Conservation (phyloP, 2,329 filamentous ascomycete genomes). For the Hypoxylon sp. region DNA sequence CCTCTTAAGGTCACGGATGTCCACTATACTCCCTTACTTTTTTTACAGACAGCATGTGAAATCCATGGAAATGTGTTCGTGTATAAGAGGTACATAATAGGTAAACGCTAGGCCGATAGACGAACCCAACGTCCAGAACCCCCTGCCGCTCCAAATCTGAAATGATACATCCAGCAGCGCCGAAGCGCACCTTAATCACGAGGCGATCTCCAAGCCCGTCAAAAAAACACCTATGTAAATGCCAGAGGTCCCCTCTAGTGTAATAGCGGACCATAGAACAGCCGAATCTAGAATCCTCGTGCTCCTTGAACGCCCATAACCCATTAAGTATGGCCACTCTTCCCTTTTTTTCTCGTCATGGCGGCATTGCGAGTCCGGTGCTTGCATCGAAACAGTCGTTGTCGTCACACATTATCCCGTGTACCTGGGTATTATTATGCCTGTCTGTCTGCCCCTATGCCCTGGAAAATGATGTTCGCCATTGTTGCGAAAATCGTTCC, state of each 20-base stretch:
- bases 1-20: slow-evolving; percentile 1
- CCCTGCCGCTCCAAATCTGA: slow-evolving; percentile 16
- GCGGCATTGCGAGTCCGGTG: slow-evolving; percentile 33
- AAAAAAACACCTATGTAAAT: slow-evolving; percentile 49
- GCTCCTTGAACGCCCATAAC: slow-evolving; percentile 44
- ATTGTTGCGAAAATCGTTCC: slow-evolving; percentile 64
- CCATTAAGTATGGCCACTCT: slow-evolving; percentile 26
- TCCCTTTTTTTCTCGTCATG: slow-evolving; percentile 26
- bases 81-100: slow-evolving; percentile 19
- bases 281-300: slow-evolving; percentile 41
- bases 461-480: slow-evolving; percentile 60
- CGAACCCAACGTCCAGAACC: slow-evolving; percentile 17
- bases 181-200: slow-evolving; percentile 19
- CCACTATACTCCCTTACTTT: slow-evolving; percentile 13
- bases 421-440: slow-evolving; percentile 27
- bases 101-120: slow-evolving; percentile 5
- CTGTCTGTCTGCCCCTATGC: slow-evolving; percentile 18
- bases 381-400: slow-evolving; percentile 26
- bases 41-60: slow-evolving; percentile 11
- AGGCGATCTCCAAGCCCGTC: slow-evolving; percentile 39
- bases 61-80: slow-evolving; percentile 17
- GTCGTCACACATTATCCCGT: slow-evolving; percentile 38
- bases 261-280: slow-evolving; percentile 34
- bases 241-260: slow-evolving; percentile 35
- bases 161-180: slow-evolving; percentile 38